These are phyloP conservation scores for Tolypocladium amazonense DNA, from an alignment of 2,329 filamentous ascomycete genomes.

Conservation along the genomic window DNA sequence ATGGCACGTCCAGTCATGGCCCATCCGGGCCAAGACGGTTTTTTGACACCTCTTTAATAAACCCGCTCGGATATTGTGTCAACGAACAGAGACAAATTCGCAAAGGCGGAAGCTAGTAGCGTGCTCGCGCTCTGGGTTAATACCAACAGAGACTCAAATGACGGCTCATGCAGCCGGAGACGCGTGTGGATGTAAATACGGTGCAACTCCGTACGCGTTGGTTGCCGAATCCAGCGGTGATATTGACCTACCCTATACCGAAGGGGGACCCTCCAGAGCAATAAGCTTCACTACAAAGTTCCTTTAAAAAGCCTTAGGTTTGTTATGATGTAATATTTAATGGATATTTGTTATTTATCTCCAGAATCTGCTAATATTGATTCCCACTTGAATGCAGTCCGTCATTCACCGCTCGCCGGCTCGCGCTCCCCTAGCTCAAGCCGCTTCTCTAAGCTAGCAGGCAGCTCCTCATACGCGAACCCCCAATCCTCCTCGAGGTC, in stretches of 20 bases:
- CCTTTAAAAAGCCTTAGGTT: background rate
- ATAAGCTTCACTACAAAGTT: background rate
- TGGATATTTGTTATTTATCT: background rate
- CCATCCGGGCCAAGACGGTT: too few relatives aligned
- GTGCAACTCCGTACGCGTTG: too few relatives aligned
- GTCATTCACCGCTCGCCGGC: background rate
- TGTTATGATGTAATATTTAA: background rate
- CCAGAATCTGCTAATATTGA: background rate
- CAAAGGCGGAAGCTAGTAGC: too few relatives aligned
- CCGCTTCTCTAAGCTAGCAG: background rate
- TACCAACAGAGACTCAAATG: too few relatives aligned
- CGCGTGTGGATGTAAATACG: too few relatives aligned
- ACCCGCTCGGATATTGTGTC: too few relatives aligned
- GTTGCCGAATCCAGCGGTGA: too few relatives aligned
- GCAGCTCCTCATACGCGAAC: constrained; percentile 20
- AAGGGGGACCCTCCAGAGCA: background rate
- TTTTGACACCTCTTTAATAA: too few relatives aligned
- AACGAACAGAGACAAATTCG: too few relatives aligned
- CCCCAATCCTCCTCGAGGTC: constrained; percentile 22
- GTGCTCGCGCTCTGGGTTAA: too few relatives aligned
- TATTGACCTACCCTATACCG: background rate
- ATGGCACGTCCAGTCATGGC: too few relatives aligned
- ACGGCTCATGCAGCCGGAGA: too few relatives aligned
- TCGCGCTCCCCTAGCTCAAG: background rate
- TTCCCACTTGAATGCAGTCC: background rate